Percentiles rank a stretch among this genome's conserved stretches.
Evolutionary conservation across 2,329 filamentous ascomycete genomes (phyloP).

Genomic region (Camptophora hylomeconis): DNA sequence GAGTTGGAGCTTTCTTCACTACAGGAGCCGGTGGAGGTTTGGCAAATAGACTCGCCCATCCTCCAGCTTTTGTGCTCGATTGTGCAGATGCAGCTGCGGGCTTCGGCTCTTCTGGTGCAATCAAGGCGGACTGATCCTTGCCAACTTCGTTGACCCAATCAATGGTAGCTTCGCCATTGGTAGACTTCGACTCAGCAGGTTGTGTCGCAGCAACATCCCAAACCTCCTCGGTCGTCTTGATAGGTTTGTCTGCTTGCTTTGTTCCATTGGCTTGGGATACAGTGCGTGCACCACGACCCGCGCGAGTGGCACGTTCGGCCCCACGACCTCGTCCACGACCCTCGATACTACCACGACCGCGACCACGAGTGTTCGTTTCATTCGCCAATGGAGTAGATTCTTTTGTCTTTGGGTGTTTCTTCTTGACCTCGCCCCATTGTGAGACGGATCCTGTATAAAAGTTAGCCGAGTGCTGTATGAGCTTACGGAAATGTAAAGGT

Average conservation of each 20-base stretch:
- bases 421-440: slow-evolving; percentile 41
- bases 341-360: slow-evolving; percentile 35
- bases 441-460: slow-evolving; percentile 32
- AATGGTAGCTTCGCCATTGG: slow-evolving; percentile 16
- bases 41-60: slow-evolving; percentile 64
- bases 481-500: slow-evolving; percentile 4
- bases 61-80: slow-evolving; percentile 12
- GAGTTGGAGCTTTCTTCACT: slow-evolving; percentile 38
- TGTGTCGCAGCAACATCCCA: slow-evolving; percentile 9
- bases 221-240: slow-evolving; percentile 12
- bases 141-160: slow-evolving; percentile 18
- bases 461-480: slow-evolving; percentile 1
- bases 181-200: slow-evolving; percentile 15
- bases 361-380: slow-evolving; percentile 25
- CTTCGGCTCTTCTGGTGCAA: slow-evolving; percentile 13
- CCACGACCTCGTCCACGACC: slow-evolving; percentile 33
- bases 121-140: slow-evolving; percentile 16
- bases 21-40: slow-evolving; percentile 42
- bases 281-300: slow-evolving; percentile 32
- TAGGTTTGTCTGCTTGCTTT: slow-evolving; percentile 23
- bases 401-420: slow-evolving; percentile 38
- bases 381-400: slow-evolving; percentile 25
- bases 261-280: slow-evolving; percentile 30
- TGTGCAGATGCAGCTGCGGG: slow-evolving; percentile 14
- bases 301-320: slow-evolving; percentile 31